Base-by-base conservation (phyloP, 176 grass and related monocot genomes). In the Cocos nucifera region DNA sequence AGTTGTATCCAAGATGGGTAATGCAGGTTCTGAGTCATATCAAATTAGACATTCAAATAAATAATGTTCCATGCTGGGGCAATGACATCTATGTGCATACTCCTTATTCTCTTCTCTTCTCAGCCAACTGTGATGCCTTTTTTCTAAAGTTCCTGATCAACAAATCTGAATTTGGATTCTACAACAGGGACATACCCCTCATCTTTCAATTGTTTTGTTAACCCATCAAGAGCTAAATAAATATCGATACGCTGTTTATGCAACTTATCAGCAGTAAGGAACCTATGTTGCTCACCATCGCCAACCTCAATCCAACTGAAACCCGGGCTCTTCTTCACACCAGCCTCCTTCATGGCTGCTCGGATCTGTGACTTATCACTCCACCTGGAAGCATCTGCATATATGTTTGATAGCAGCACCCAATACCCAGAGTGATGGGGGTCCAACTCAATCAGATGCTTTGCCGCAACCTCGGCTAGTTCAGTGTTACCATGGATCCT, bases 381-480 rank as follows among this genome's bases (percentile, higher is more conserved):
- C 85, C 85, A 88, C 53, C 79, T 78, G 52, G 54, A 70, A 44
- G 74, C 75, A 49, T 83, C 69, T 14, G 58, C 72, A 24, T 88
- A 88, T 25, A 80, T 73, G 54, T 83, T 79, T 52, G 56, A 79
- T 17, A 88, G 58, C 65, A 88, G 53, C 18, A 73, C 75, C 72
- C 77, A 88, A 51, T 83, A 88, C 2, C 66, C 77, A 18, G 80
- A 74, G 52, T 83, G 79, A 10, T 70, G 70, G 66, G 80, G 74
- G 15, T 82, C 79, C 51, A 82, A 71, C 44, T 80, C 57, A 49
- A 77, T 76, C 26, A 88, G 71, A 26, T 83, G 70, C 53, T 64
- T 79, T 0, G 72, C 72, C 3, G 69, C 75, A 61, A 83, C 54
- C 57, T 80, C 80, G 19, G 85, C 85, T 58, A 88, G 70, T 50